A percentile compares a stretch with the other conserved stretches of the same genome.
Evolutionary conservation across 2,329 filamentous ascomycete genomes (phyloP).

Genomic region (Claviceps sorghi): DNA sequence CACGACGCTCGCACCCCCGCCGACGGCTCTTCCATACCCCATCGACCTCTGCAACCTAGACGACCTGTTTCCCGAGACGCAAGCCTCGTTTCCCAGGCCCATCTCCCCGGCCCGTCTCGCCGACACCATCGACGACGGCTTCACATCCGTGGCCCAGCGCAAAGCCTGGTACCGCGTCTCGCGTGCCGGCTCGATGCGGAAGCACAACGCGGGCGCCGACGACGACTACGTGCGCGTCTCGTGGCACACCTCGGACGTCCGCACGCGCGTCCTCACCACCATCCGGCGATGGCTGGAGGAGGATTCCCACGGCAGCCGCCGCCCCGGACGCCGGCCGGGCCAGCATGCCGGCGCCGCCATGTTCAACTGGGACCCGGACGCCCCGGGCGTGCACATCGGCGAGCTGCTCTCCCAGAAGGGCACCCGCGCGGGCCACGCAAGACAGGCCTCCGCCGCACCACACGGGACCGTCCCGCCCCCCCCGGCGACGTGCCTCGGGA

Average conservation of each 20-base stretch:
- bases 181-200: constrained; percentile 42
- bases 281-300: constrained; percentile 54
- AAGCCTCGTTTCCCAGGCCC: constrained; percentile 6
- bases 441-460: constrained; percentile 10
- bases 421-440: constrained; percentile 2
- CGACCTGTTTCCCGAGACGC: constrained; percentile 17
- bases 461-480: background rate
- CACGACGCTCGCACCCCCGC: too few species aligned
- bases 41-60: constrained; percentile 22
- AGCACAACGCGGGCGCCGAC: constrained; percentile 41
- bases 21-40: constrained; percentile 10
- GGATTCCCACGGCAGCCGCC: constrained; percentile 41
- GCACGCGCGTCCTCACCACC: constrained; percentile 38
- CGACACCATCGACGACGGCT: constrained; percentile 36
- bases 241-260: constrained; percentile 41
- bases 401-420: constrained; percentile 19
- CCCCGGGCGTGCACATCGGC: constrained; percentile 33
- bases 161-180: constrained; percentile 53
- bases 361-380: constrained; percentile 47
- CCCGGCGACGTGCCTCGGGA: background rate
- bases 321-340: constrained; percentile 22
- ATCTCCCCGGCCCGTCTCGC: constrained; percentile 23
- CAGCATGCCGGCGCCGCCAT: constrained; percentile 29
- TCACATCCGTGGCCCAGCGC: constrained; percentile 40
- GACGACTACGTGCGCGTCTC: constrained; percentile 44